Evolutionary conservation across 2,329 filamentous ascomycete species (phyloP), one percentile per base, ranked within the genome.

Genomic region (Escovopsis sp.): DNA sequence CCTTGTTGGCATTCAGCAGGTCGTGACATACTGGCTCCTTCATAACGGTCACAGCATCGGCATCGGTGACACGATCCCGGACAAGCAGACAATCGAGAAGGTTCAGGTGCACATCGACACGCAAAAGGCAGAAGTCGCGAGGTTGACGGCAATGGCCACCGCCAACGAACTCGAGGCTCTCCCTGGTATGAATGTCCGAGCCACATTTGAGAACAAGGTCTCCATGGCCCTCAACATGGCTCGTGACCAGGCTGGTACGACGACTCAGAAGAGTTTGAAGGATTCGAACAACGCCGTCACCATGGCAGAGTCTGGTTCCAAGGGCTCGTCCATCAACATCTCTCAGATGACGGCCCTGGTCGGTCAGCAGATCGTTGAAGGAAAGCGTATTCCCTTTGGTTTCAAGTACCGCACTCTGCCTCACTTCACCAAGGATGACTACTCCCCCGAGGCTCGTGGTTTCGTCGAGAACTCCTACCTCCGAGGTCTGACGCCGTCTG

Each of bases 381-480:
- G 90, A 50, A 94, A 94, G 62, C 90, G 90, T 66, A 94, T 98
- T 64, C 90, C 90, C 1, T 98, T 94, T 52, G 90, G 92, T 16
- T 98, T 98, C 75, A 94, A 96, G 57, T 96, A 98, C 56, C 79
- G 90, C 35, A 94, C 90, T 0, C 65, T 98, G 39, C 90, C 90
- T 3, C 90, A 98, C 59, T 98, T 98, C 60, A 94, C 90, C 45
- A 98, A 98, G 66, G 92, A 98, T 49, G 92, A 98, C 57, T 98
- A 96, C 58, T 96, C 88, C 15, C 86, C 90, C 10, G 87, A 94
- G 55, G 88, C 90, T 31, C 79, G 90, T 63, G 90, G 90, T 29
- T 98, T 98, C 52, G 90, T 98, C 15, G 90, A 98, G 60, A 98
- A 98, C 62, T 98, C 90, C 0, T 98, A 98, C 50, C 73, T 98